phyloP scores from a whole-genome alignment of 768 basidiomycete genomes.

The Podaxis sp. region DNA sequence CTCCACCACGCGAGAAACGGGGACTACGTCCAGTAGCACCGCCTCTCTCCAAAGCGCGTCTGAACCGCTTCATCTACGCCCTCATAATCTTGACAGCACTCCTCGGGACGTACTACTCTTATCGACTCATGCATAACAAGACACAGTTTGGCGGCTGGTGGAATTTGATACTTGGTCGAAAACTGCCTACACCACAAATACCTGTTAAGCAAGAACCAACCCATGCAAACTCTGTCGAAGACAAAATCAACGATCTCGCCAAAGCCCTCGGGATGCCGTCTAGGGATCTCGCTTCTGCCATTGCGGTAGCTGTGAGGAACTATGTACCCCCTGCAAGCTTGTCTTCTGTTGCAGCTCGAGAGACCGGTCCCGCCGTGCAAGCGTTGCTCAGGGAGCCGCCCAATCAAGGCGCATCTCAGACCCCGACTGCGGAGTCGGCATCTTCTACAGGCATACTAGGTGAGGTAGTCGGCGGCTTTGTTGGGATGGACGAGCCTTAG shows the following conservation, averaged over 20 bases:
- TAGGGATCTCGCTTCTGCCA: conserved; percentile 60
- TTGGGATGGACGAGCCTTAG: conserved; percentile 48
- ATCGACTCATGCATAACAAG: conserved; percentile 47
- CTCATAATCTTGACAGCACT: conserved; percentile 41
- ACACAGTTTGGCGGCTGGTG: conserved; percentile 62
- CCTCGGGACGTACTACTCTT: conserved; percentile 51
- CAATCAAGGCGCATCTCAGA: conserved; percentile 17
- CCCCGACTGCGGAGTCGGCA: conserved; percentile 6
- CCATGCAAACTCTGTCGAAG: conserved; percentile 42
- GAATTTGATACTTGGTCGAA: conserved; percentile 45
- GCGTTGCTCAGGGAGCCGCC: conserved; percentile 32
- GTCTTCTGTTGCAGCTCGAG: conserved; percentile 50
- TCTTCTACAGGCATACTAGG: conserved; percentile 27
- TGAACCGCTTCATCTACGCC: conserved; percentile 50
- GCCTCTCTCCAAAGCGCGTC: conserved; percentile 44
- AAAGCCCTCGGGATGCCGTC: conserved; percentile 61
- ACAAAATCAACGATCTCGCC: conserved; percentile 59
- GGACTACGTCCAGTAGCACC: conserved; percentile 36
- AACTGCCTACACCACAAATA: conserved; percentile 23
- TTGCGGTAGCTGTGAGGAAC: conserved; percentile 57
- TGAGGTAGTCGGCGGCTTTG: conserved; percentile 36
- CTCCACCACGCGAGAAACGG: conserved; percentile 27
- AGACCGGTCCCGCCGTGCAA: conserved; percentile 44
- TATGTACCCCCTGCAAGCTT: conserved; percentile 62
- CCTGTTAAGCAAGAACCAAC: neutral